These are phyloP conservation scores for Pythium guiyangense DNA, from an alignment of 352 stramenopile species.

Conservation along the genomic window DNA sequence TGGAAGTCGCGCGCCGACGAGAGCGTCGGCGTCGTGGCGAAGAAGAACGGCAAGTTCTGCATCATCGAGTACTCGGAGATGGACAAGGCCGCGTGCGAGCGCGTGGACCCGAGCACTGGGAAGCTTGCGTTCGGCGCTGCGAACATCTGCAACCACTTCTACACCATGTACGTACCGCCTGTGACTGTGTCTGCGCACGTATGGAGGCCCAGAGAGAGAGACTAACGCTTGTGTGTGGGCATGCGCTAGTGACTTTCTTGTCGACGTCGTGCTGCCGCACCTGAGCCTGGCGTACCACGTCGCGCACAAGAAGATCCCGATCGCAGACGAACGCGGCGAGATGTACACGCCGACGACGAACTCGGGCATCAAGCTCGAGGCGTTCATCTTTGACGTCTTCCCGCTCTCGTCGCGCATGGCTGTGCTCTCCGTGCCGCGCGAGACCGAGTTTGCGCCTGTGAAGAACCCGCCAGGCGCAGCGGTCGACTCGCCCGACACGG, in stretches of 20 bases:
- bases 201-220: too few relatives aligned
- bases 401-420: conserved; percentile 91
- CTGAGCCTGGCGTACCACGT: conserved; percentile 92
- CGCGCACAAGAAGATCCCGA: conserved; percentile 97
- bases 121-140: conserved; percentile 92
- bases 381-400: conserved; percentile 99
- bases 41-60: conserved; percentile 76
- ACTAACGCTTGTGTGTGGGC: background rate
- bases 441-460: conserved; percentile 91
- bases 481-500: conserved; percentile 85
- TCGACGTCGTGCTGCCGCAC: conserved; percentile 83
- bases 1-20: conserved; percentile 93
- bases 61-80: conserved; percentile 99
- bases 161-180: conserved; percentile 72
- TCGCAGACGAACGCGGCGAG: conserved; percentile 72
- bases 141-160: conserved; percentile 99
- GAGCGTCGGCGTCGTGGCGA: conserved; percentile 90
- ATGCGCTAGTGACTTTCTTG: conserved; percentile 53
- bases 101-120: conserved; percentile 57
- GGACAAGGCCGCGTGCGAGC: conserved; percentile 56
- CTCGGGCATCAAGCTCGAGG: conserved; percentile 98
- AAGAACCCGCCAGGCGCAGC: conserved; percentile 85
- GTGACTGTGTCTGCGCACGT: background rate
- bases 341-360: conserved; percentile 81
- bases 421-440: conserved; percentile 89